Evolutionary conservation across 441 rosid species (phyloP).

Genomic region (Brassica balearica): DNA sequence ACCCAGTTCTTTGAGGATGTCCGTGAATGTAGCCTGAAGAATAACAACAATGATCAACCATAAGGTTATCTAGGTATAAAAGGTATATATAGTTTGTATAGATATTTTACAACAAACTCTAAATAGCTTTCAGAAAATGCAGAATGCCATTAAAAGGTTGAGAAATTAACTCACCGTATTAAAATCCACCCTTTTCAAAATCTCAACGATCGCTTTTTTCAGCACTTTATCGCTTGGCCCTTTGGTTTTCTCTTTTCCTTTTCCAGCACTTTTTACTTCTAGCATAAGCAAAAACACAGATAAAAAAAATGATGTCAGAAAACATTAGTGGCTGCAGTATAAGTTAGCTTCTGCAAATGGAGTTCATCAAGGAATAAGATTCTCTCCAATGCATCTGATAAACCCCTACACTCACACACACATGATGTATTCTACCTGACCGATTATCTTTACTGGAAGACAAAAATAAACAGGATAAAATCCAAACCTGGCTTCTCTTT

Average conservation of each 20-base stretch:
- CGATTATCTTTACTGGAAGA: conserved; percentile 7
- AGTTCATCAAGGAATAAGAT: conserved; percentile 13
- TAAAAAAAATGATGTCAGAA: conserved; percentile 27
- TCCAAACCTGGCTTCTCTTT: conserved; percentile 68
- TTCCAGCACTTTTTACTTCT: conserved; percentile 58
- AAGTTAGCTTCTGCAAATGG: conserved; percentile 13
- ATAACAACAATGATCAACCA: conserved; percentile 19
- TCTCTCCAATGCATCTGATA: conserved; percentile 20
- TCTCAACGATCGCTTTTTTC: conserved; percentile 75
- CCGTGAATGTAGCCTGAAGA: conserved; percentile 98
- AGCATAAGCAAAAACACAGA: conserved; percentile 28
- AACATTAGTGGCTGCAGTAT: conserved; percentile 21
- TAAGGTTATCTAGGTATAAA: conserved; percentile 19
- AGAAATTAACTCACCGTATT: conserved; percentile 68
- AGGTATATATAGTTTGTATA: background rate
- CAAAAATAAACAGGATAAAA: conserved; percentile 17
- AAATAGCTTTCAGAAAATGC: conserved; percentile 19
- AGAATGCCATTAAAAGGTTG: conserved; percentile 6
- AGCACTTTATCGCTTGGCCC: conserved; percentile 68
- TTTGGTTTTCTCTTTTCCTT: conserved; percentile 67
- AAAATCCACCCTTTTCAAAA: conserved; percentile 89
- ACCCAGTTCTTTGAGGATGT: conserved; percentile 95
- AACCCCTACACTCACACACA: conserved; percentile 11
- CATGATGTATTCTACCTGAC: conserved; percentile 3
- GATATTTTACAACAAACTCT: conserved; percentile 18